These are phyloP conservation scores for Hypoxylon trugodes DNA, from an alignment of 495 filamentous ascomycete species.

Conservation along the genomic window DNA sequence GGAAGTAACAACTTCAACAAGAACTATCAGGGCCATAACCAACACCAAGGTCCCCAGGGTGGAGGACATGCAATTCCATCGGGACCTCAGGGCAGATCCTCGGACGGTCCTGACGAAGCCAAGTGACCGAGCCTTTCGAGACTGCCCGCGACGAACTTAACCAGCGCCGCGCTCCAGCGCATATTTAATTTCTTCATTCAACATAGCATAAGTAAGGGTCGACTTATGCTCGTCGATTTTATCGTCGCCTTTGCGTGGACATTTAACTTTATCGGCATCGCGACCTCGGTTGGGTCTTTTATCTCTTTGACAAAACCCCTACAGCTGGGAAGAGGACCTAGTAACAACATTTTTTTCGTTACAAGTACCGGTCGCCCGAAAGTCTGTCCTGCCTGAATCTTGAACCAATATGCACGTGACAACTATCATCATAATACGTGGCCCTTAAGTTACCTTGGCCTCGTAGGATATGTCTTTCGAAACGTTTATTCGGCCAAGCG, in stretches of 20 bases:
- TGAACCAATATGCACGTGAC: conserved; percentile 41
- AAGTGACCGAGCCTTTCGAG: conserved; percentile 39
- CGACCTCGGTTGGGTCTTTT: conserved; percentile 13
- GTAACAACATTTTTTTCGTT: conserved; percentile 31
- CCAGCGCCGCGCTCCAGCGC: conserved; percentile 44
- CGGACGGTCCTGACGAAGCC: conserved; percentile 47
- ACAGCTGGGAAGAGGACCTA: conserved; percentile 18
- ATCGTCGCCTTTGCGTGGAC: conserved; percentile 26
- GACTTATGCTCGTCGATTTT: conserved; percentile 24
- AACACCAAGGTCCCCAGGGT: conserved; percentile 46
- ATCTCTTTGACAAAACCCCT: conserved; percentile 22
- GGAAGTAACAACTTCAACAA: conserved; percentile 64
- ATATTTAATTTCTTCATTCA: conserved; percentile 39
- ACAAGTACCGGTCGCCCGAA: conserved; percentile 23
- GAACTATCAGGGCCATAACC: conserved; percentile 59
- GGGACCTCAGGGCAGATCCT: conserved; percentile 41
- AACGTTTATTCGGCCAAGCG: conserved; percentile 34
- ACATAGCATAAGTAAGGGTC: conserved; percentile 31
- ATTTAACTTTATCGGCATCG: conserved; percentile 27
- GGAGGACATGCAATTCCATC: conserved; percentile 39
- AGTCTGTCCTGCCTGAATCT: conserved; percentile 39
- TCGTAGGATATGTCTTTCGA: conserved; percentile 44
- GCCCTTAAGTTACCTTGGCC: conserved; percentile 40
- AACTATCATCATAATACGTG: conserved; percentile 40
- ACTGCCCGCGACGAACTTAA: conserved; percentile 37